These are phyloP conservation scores for Metarhizium guizhouense DNA, from an alignment of 2,329 filamentous ascomycete species.

Conservation along the genomic window DNA sequence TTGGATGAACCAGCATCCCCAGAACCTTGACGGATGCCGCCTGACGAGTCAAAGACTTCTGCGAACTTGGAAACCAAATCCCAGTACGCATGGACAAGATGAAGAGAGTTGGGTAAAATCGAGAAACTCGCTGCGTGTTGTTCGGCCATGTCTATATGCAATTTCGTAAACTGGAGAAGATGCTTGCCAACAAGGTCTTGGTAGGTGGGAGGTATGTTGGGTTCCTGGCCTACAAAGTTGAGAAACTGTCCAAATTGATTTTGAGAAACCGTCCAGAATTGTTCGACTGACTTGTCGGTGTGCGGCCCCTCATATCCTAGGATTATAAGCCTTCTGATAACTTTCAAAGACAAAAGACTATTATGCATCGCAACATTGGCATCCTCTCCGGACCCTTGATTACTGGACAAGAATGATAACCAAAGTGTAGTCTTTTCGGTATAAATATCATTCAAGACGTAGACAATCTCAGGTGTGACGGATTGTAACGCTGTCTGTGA, in stretches of 20 bases:
- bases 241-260: conserved; percentile 72
- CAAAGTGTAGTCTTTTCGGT: conserved; percentile 62
- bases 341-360: conserved; percentile 71
- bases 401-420: conserved; percentile 50
- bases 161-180: conserved; percentile 79
- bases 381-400: conserved; percentile 47
- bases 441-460: conserved; percentile 71
- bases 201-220: conserved; percentile 41
- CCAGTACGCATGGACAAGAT: conserved; percentile 80
- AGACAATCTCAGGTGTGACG: conserved; percentile 75
- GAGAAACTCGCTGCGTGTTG: conserved; percentile 76
- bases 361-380: conserved; percentile 60
- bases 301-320: conserved; percentile 79
- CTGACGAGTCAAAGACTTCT: conserved; percentile 58
- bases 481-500: conserved; percentile 70
- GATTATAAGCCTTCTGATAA: conserved; percentile 69
- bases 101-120: conserved; percentile 68
- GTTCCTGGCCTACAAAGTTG: conserved; percentile 48
- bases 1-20: conserved; percentile 30
- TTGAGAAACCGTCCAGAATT: conserved; percentile 75
- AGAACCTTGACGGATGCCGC: conserved; percentile 40
- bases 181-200: conserved; percentile 71
- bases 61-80: conserved; percentile 68
- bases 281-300: conserved; percentile 62
- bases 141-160: conserved; percentile 80